These are phyloP conservation scores for Paraphaeosphaeria minitans DNA, from an alignment of 2,329 filamentous ascomycete species.

Conservation along the genomic window DNA sequence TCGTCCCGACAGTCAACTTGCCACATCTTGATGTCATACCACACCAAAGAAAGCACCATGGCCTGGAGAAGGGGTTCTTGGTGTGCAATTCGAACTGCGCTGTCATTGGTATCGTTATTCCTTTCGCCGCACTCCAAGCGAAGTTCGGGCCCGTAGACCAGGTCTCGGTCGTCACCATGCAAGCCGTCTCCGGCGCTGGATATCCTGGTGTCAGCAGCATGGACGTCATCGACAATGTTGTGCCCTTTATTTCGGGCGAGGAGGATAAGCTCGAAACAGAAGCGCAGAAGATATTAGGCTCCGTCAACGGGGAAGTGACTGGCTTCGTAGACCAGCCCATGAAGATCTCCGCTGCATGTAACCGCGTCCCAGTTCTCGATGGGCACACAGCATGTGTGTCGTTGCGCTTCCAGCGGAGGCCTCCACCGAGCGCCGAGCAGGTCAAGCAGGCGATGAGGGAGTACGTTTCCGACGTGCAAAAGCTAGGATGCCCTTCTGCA, in stretches of 20 bases:
- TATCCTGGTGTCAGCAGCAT: conserved; percentile 88
- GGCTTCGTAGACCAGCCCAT: conserved; percentile 79
- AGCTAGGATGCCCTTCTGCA: conserved; percentile 84
- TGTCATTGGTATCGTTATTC: conserved; percentile 93
- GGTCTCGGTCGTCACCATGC: conserved; percentile 90
- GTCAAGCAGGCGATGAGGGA: conserved; percentile 79
- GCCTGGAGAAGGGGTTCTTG: conserved; percentile 82
- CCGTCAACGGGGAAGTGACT: conserved; percentile 71
- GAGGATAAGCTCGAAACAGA: conserved; percentile 97
- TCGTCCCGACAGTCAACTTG: conserved; percentile 94
- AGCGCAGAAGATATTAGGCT: conserved; percentile 90
- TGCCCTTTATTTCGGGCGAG: conserved; percentile 90
- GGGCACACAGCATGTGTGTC: conserved; percentile 96
- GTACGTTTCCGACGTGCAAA: conserved; percentile 82
- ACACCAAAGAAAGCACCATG: conserved; percentile 78
- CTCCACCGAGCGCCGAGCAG: conserved; percentile 73
- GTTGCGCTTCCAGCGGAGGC: conserved; percentile 76
- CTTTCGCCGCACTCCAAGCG: conserved; percentile 86
- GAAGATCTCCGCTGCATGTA: conserved; percentile 85
- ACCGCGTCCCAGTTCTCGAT: conserved; percentile 91
- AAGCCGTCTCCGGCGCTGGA: conserved; percentile 90
- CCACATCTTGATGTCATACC: conserved; percentile 84
- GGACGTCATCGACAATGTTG: conserved; percentile 96
- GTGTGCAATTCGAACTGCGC: conserved; percentile 99
- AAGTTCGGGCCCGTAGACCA: conserved; percentile 78